phyloP scores from a whole-genome alignment of 2,329 filamentous ascomycete genomes.

The Zymoseptoria pseudotritici region DNA sequence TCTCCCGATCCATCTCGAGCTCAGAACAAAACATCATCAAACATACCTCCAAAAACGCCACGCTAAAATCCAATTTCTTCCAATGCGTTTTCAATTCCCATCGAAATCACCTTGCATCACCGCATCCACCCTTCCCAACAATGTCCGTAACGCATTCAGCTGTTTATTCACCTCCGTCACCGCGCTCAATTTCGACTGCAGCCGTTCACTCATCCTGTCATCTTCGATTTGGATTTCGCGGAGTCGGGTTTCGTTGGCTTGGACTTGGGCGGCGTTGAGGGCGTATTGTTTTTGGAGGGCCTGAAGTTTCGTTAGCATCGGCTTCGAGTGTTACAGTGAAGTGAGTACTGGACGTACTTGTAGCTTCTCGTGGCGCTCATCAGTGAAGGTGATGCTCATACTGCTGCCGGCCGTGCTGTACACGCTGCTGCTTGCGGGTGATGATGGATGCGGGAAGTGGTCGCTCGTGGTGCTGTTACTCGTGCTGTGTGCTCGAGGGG shows the following conservation, averaged over 20 bases:
- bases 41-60: not conserved
- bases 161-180: conserved; percentile 14
- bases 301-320: not conserved
- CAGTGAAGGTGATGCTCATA: conserved; percentile 9
- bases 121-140: conserved; percentile 12
- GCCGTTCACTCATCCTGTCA: conserved; percentile 5
- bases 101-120: conserved; percentile 10
- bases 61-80: not conserved
- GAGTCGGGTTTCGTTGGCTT: conserved; percentile 15
- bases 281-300: conserved; percentile 13
- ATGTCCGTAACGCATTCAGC: conserved; percentile 7
- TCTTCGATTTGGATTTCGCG: conserved; percentile 9
- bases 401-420: conserved; percentile 8
- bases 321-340: not conserved
- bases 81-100: conserved; percentile 1
- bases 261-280: conserved; percentile 15
- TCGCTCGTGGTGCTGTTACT: conserved; percentile 5
- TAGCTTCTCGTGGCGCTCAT: not conserved
- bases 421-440: conserved; percentile 11
- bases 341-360: not conserved
- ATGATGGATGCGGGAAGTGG: conserved; percentile 3
- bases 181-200: conserved; percentile 8
- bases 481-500: conserved; percentile 6
- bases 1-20: not conserved
- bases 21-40: no score